Percentiles rank a stretch among this genome's conserved stretches.
Conservation (phyloP, 176 grass and related monocot genomes). For the Oryza rufipogon region DNA sequence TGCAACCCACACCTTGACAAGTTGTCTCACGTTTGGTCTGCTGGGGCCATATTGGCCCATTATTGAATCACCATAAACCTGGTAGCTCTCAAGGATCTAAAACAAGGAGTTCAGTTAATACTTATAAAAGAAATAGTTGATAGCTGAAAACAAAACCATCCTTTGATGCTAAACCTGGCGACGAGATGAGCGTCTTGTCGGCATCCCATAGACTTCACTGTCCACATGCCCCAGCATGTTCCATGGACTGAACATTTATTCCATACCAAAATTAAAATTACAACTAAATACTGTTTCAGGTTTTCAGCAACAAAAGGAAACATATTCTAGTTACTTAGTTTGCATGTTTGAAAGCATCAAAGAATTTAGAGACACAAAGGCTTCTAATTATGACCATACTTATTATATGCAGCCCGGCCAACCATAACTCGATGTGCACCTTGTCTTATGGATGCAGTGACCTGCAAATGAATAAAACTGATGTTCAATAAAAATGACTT, state of each 20-base stretch:
- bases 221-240: slow-evolving; percentile 80
- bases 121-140: slow-evolving; percentile 31
- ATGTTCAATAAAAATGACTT: slow-evolving; percentile 2
- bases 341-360: background rate
- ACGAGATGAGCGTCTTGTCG: slow-evolving; percentile 60
- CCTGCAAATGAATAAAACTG: slow-evolving; percentile 50
- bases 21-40: slow-evolving; percentile 79
- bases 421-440: slow-evolving; percentile 90
- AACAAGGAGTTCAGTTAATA: slow-evolving; percentile 40
- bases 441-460: slow-evolving; percentile 67
- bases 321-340: background rate
- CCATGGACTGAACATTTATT: slow-evolving; percentile 71
- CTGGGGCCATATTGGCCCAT: slow-evolving; percentile 74
- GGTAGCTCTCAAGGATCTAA: slow-evolving; percentile 86
- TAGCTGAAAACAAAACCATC: slow-evolving; percentile 18
- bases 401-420: slow-evolving; percentile 94
- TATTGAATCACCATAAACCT: slow-evolving; percentile 87
- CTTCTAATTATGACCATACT: slow-evolving; percentile 50
- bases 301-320: slow-evolving; percentile 2
- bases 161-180: slow-evolving; percentile 62
- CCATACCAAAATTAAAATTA: slow-evolving; percentile 34
- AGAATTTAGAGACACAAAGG: background rate
- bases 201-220: slow-evolving; percentile 61
- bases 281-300: background rate
- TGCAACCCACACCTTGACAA: slow-evolving; percentile 75